These are phyloP conservation scores for Cladophialophora carrionii DNA, from an alignment of 2,329 filamentous ascomycete genomes.

Conservation along the genomic window DNA sequence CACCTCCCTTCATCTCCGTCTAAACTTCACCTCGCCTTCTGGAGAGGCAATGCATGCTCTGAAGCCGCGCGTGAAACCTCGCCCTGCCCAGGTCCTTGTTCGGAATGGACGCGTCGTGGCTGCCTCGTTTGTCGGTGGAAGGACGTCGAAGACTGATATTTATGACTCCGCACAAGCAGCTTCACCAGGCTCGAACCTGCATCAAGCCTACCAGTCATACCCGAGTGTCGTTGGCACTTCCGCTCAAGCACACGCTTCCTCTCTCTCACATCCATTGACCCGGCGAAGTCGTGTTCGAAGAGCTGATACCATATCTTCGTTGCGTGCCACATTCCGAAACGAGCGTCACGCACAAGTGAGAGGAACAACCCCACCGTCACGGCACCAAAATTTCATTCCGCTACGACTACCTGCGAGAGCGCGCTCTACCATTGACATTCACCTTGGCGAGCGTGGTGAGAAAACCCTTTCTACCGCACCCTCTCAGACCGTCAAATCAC, in stretches of 20 bases:
- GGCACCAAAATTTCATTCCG: background rate
- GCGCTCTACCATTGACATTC: background rate
- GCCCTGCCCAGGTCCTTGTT: background rate
- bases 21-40: background rate
- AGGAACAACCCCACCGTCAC: constrained; percentile 1
- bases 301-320: background rate
- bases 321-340: background rate
- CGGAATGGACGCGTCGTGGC: background rate
- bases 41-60: background rate
- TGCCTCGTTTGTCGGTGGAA: background rate
- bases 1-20: background rate
- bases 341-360: constrained; percentile 1
- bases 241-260: background rate
- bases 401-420: background rate
- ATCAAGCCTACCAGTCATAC: background rate
- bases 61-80: background rate
- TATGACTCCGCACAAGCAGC: constrained; percentile 10
- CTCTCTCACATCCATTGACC: background rate
- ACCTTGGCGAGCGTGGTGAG: background rate
- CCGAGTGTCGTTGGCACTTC: background rate
- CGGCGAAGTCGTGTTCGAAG: background rate
- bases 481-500: constrained; percentile 2
- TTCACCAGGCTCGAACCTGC: constrained; percentile 7
- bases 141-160: background rate
- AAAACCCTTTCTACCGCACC: background rate